Evolutionary conservation across 148 eudicot genomes (phyloP), one percentile per base, ranked within the genome.

Genomic region (Polygonum aviculare): DNA sequence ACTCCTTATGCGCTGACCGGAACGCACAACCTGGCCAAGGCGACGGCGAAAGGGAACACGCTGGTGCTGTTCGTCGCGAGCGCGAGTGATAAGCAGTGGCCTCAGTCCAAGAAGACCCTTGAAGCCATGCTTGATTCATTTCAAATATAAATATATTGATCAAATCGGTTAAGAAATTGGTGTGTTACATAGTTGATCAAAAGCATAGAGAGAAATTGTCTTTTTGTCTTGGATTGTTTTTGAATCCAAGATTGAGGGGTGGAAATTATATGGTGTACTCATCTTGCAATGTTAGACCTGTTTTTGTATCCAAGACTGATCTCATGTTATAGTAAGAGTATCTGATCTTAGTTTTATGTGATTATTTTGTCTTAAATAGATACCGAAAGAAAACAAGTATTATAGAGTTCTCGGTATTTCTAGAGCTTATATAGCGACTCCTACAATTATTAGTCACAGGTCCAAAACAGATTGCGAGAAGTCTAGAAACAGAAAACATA

Each of bases 11-110:
- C 99, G 26, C 86, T 81, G 47, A 95, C 98, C 0, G 99, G 98
- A 73, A 72, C 93, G 3, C 99, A 95, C 84, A 95, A 95, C 84
- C 87, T 95, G 21, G 99, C 99, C 35, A 95, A 93, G 82, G 98
- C 96, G 47, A 93, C 98, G 5, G 96, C 97, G 4, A 95, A 93
- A 74, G 98, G 99, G 49, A 93, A 72, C 80, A 95, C 99, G 0
- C 94, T 92, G 1, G 77, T 95, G 71, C 81, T 95, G 60, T 93
- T 91, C 76, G 99, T 95, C 19, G 97, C 81, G 51, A 95, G 99
- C 80, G 99, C 99, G 19, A 92, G 76, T 78, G 97, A 95, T 75
- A 95, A 89, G 75, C 99, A 95, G 78, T 95, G 99, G 99, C 90
- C 63, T 35, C 78, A 90, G 38, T 87, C 93, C 7, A 80, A 90